Evolutionary conservation across 2,329 filamentous ascomycete species (phyloP), one percentile per base, ranked within the genome.

Genomic region (Cladobotryum mycophilum): DNA sequence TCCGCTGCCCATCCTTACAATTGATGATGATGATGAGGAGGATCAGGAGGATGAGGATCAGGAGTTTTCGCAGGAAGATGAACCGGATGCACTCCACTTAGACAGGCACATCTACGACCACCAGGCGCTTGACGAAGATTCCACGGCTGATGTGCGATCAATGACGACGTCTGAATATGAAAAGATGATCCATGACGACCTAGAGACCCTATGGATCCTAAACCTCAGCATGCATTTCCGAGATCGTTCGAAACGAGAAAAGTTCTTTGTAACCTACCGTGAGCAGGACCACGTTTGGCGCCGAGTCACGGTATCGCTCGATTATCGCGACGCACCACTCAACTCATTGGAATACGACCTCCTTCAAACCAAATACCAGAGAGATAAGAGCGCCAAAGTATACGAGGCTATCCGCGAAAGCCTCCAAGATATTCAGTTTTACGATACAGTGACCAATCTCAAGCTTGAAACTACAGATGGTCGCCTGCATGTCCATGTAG

Each of bases 141-240:
- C 66, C 14, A 59, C 60, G 15, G 53, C 65, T 18, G 77, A 80
- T 57, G 67, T 68, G 2, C 72, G 67, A 18, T 79, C 77, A 17
- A 69, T 76, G 55, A 75, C 76, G 14, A 72, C 72, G 3, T 76
- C 76, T 3, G 70, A 77, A 52, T 79, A 87, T 60, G 81, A 86
- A 48, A 72, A 76, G 47, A 75, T 81, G 60, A 79, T 96, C 57
- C 82, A 86, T 56, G 82, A 88, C 55, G 92, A 97, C 67, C 78
- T 96, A 49, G 90, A 96, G 62, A 81, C 78, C 54, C 85, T 81
- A 62, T 99, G 93, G 93, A 97, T 99, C 53, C 75, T 99, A 59
- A 99, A 99, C 64, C 78, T 97, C 53, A 96, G 90, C 69, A 96
- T 99, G 93, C 90, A 96, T 67, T 99, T 96, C 67, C 83, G 91